These are phyloP conservation scores for Amanita exitialis DNA, from an alignment of 768 basidiomycete species.

Conservation along the genomic window DNA sequence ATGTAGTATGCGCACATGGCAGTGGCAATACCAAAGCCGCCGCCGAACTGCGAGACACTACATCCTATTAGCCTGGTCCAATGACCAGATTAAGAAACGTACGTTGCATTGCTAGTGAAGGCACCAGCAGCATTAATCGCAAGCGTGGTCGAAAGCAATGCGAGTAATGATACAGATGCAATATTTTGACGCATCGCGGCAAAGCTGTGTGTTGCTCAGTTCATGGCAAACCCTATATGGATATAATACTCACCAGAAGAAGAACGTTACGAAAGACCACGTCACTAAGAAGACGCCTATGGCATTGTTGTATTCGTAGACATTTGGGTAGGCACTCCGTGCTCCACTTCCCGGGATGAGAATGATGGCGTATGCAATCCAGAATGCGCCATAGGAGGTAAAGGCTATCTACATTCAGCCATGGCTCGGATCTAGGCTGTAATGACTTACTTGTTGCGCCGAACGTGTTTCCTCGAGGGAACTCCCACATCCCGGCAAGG, in stretches of 20 bases:
- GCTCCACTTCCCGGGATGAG: slow-evolving; percentile 50
- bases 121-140: slow-evolving; percentile 29
- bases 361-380: slow-evolving; percentile 55
- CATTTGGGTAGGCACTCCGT: slow-evolving; percentile 26
- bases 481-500: slow-evolving; percentile 67
- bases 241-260: slow-evolving; percentile 33
- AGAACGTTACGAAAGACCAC: slow-evolving; percentile 49
- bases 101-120: slow-evolving; percentile 20
- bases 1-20: slow-evolving; percentile 40
- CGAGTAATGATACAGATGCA: slow-evolving; percentile 29
- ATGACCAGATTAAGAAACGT: slow-evolving; percentile 9
- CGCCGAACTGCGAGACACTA: slow-evolving; percentile 32
- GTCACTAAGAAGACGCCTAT: slow-evolving; percentile 49
- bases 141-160: slow-evolving; percentile 28
- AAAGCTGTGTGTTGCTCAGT: slow-evolving; percentile 7
- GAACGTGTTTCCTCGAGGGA: slow-evolving; percentile 42
- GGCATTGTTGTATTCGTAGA: slow-evolving; percentile 27
- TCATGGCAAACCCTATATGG: no score
- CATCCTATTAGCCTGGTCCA: not conserved
- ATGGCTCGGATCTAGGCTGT: not conserved
- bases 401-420: slow-evolving; percentile 32
- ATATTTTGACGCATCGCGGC: slow-evolving; percentile 16
- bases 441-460: slow-evolving; percentile 43
- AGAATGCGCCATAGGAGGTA: slow-evolving; percentile 60
- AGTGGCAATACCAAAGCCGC: slow-evolving; percentile 32